Percentiles rank a stretch among this genome's conserved stretches.
Evolutionary conservation across 148 eudicot genomes (phyloP).

Genomic region (Spergularia marina): DNA sequence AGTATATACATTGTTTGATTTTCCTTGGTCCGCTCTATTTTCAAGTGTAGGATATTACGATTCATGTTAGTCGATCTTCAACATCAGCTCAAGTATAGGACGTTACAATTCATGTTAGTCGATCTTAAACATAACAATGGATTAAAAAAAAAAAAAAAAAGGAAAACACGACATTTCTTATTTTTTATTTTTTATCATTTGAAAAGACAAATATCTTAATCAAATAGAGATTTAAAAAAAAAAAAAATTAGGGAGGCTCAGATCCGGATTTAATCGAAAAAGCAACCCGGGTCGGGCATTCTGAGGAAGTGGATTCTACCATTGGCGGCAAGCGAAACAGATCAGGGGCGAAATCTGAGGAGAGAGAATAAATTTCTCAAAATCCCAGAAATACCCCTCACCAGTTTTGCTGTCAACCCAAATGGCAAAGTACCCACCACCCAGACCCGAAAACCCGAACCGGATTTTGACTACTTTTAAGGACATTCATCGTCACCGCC

Average conservation of each 20-base stretch:
- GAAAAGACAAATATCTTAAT: neutral
- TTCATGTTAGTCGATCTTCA: neutral
- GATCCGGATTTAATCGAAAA: constrained; percentile 11
- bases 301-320: neutral
- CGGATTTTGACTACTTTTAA: neutral
- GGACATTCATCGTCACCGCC: constrained; percentile 14
- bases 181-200: too few species aligned
- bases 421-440: neutral
- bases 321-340: constrained; percentile 7
- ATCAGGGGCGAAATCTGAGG: neutral
- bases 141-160: neutral
- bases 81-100: too few species aligned
- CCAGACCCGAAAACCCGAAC: neutral
- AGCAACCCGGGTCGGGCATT: neutral
- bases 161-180: neutral
- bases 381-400: constrained; percentile 2
- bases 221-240: neutral
- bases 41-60: neutral
- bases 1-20: too few species aligned
- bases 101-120: neutral
- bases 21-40: too few species aligned
- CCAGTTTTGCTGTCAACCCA: constrained; percentile 16
- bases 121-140: too few species aligned
- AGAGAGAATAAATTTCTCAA: neutral
- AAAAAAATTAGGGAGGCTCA: constrained; percentile 11